Percentiles rank a stretch among this genome's conserved stretches.
phyloP scores from a whole-genome alignment of 768 basidiomycete genomes.

The Suillus paluster region DNA sequence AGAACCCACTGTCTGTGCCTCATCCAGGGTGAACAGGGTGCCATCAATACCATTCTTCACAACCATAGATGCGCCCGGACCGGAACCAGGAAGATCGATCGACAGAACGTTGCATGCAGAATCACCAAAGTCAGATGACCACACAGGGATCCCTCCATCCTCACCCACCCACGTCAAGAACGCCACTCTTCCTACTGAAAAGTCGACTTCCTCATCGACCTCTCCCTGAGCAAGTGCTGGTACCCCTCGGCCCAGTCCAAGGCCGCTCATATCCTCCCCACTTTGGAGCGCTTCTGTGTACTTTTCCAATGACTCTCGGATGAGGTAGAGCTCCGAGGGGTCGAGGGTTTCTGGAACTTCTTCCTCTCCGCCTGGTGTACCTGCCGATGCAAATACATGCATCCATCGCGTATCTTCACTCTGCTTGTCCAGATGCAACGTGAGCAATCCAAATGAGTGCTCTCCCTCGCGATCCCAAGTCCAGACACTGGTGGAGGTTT shows the following conservation, averaged over 20 bases:
- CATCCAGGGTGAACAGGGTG: constrained; percentile 55
- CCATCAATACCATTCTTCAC: constrained; percentile 80
- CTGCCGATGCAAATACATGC: constrained; percentile 73
- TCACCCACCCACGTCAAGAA: constrained; percentile 69
- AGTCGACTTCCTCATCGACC: constrained; percentile 88
- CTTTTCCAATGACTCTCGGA: constrained; percentile 84
- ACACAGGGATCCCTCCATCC: constrained; percentile 51
- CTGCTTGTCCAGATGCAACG: constrained; percentile 86
- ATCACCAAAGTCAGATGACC: constrained; percentile 41
- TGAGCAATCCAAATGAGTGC: constrained; percentile 68
- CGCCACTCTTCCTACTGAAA: constrained; percentile 66
- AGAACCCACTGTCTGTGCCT: constrained; percentile 24
- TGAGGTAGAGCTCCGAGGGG: constrained; percentile 76
- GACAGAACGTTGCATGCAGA: constrained; percentile 63
- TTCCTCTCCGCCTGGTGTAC: constrained; percentile 46
- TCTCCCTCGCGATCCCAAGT: constrained; percentile 86
- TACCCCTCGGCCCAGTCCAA: constrained; percentile 68
- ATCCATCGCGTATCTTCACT: constrained; percentile 86
- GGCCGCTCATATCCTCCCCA: constrained; percentile 62
- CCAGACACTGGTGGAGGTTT: constrained; percentile 84
- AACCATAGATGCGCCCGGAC: constrained; percentile 47
- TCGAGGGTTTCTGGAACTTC: constrained; percentile 91
- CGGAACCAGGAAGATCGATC: constrained; percentile 64
- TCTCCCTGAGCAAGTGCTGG: constrained; percentile 88
- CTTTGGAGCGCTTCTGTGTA: constrained; percentile 70